Base-by-base conservation (phyloP, 163 green algal genomes). In the Botryococcus braunii region DNA sequence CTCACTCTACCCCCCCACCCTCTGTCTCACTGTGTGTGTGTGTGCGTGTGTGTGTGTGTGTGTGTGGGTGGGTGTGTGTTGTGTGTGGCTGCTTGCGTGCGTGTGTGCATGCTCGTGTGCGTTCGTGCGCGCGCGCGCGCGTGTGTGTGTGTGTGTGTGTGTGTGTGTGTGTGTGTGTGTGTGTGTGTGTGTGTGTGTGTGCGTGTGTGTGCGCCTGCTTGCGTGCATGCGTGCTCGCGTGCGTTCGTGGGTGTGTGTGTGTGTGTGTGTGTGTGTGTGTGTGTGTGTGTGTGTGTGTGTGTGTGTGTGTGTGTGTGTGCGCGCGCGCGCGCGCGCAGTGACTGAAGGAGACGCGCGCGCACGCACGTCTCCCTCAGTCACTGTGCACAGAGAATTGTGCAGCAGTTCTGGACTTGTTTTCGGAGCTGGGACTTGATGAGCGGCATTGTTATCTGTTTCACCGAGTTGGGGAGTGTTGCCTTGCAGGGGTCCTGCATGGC, bases 401-500 rank as follows among this genome's bases (percentile, higher is more conserved):
- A n/a, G n/a, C n/a, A n/a, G n/a, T n/a, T n/a, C n/a, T n/a, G n/a
- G n/a, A n/a, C n/a, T n/a, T n/a, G n/a, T n/a, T n/a, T n/a, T n/a
- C n/a, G n/a, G n/a, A n/a, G n/a, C n/a, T n/a, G n/a, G n/a, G n/a
- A n/a, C n/a, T n/a, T n/a, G n/a, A n/a, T n/a, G n/a, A n/a, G n/a
- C n/a, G n/a, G n/a, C n/a, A n/a, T n/a, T n/a, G n/a, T n/a, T n/a
- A n/a, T n/a, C n/a, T n/a, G n/a, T n/a, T n/a, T n/a, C n/a, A n/a
- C n/a, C n/a, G n/a, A n/a, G n/a, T n/a, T n/a, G n/a, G n/a, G n/a
- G n/a, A n/a, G n/a, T 52, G 13, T 60, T 34, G 39, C 9, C 0
- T 25, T 76, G 72, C 75, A 92, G 86, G 89, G 79, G 2, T 89
- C 86, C 11, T 91, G 83, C 58, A 62, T 95, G 43, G 72, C 88